Conservation (phyloP, 2,329 filamentous ascomycete species). For the Aureobasidium zeae region DNA sequence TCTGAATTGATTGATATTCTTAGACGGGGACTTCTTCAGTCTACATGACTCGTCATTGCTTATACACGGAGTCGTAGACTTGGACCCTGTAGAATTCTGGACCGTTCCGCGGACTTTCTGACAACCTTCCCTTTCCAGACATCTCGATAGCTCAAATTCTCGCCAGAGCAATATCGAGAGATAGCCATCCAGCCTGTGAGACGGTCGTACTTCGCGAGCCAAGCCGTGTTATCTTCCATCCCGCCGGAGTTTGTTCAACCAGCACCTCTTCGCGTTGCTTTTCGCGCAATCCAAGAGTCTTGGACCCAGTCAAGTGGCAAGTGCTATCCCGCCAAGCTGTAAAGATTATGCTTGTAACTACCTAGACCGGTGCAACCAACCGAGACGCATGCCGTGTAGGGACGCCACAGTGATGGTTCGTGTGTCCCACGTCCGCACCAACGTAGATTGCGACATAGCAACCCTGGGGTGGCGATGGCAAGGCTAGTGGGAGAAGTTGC, state of each 20-base stretch:
- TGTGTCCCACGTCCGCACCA: background rate
- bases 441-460: background rate
- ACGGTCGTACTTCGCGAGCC: background rate
- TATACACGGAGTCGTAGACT: no score
- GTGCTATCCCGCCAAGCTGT: slow-evolving; percentile 1
- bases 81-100: no score
- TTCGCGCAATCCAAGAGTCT: slow-evolving; percentile 1
- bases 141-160: background rate
- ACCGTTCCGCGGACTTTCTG: background rate
- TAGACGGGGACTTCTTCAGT: no score
- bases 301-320: background rate
- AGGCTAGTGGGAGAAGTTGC: background rate
- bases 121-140: slow-evolving; percentile 6
- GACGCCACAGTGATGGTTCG: slow-evolving; percentile 3
- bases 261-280: slow-evolving; percentile 5
- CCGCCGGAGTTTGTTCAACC: background rate
- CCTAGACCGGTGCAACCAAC: background rate
- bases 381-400: background rate
- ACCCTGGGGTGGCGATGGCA: background rate
- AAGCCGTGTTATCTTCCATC: slow-evolving; percentile 3
- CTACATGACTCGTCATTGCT: no score
- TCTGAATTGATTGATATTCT: no score
- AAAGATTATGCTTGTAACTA: background rate
- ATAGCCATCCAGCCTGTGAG: background rate
- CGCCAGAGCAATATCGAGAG: background rate